Evolutionary conservation across 2,329 filamentous ascomycete species (phyloP), one percentile per base, ranked within the genome.

Genomic region (Sarocladiaceae sp.): DNA sequence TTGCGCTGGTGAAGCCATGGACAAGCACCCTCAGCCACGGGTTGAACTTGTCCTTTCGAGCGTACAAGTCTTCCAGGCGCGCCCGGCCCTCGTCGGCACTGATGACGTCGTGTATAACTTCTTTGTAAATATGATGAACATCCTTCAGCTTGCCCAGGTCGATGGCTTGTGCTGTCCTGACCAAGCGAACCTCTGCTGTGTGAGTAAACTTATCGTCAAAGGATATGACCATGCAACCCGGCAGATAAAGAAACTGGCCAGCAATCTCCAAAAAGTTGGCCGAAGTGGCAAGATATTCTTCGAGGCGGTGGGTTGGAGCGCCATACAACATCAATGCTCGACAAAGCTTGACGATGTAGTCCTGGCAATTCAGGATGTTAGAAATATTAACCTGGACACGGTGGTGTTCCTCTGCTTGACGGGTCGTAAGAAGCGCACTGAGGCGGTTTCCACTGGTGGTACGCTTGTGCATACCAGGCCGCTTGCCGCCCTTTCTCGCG

Each of bases 171-270:
- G 65, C 64, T 0, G 75, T 74, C 12, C 82, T 76, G 4, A 87
- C 82, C 25, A 87, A 79, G 56, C 83, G 80, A 54, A 87, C 82
- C 59, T 86, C 83, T 15, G 82, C 83, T 1, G 84, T 87, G 56
- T 86, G 83, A 0, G 82, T 84, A 0, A 77, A 71, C 48, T 65
- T 69, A 59, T 92, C 88, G 62, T 88, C 90, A 61, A 96, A 96
- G 0, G 90, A 93, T 59, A 96, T 84, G 53, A 96, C 87, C 91
- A 96, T 96, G 62, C 88, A 94, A 4, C 90, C 90, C 0, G 91
- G 91, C 33, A 96, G 79, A 61, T 96, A 96, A 23, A 96, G 72
- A 60, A 94, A 96, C 60, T 95, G 90, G 7, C 87, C 87, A 56
- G 95, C 87, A 26, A 96, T 91, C 66, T 91, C 88, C 31, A 96